Evolutionary conservation across 2,329 filamentous ascomycete genomes (phyloP).

Genomic region (Nakataea oryzae): DNA sequence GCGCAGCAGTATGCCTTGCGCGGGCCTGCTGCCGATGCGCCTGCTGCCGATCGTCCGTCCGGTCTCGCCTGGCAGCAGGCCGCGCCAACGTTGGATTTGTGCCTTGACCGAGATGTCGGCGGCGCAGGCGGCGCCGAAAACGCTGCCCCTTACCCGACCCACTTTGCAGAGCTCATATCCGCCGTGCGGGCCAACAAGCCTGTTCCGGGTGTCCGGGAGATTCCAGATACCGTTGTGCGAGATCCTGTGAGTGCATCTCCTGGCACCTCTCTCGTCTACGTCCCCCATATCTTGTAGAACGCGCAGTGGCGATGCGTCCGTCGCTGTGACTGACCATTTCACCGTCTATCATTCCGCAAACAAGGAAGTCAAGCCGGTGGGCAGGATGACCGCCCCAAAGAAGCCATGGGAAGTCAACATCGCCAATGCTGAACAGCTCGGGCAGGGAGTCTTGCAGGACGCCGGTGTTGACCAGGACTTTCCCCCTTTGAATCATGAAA

Average conservation of each 20-base stretch:
- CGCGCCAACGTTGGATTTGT: slow-evolving; percentile 36
- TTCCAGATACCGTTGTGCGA: slow-evolving; percentile 67
- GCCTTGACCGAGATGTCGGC: slow-evolving; percentile 20
- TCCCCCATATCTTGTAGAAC: not conserved
- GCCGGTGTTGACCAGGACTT: slow-evolving; percentile 20
- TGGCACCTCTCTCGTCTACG: not conserved
- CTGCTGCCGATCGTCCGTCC: slow-evolving; percentile 6
- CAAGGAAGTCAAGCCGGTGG: slow-evolving; percentile 31
- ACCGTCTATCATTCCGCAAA: not conserved
- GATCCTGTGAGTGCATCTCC: slow-evolving; percentile 45
- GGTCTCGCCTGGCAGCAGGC: slow-evolving; percentile 34
- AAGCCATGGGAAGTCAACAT: slow-evolving; percentile 66
- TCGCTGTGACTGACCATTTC: not conserved
- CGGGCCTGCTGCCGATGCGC: not conserved
- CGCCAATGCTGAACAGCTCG: not conserved
- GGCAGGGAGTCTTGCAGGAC: not conserved
- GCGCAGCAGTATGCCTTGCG: not conserved
- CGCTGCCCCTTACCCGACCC: slow-evolving; percentile 65
- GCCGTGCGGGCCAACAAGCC: slow-evolving; percentile 74
- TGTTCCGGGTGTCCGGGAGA: slow-evolving; percentile 79
- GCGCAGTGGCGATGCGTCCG: not conserved
- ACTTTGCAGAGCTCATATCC: slow-evolving; percentile 77
- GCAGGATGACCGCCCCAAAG: slow-evolving; percentile 33
- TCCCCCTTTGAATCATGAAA: slow-evolving; percentile 17
- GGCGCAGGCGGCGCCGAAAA: slow-evolving; percentile 10